Conservation (phyloP, 1,284 basidiomycete species). For the Fomitopsis schrenkii region DNA sequence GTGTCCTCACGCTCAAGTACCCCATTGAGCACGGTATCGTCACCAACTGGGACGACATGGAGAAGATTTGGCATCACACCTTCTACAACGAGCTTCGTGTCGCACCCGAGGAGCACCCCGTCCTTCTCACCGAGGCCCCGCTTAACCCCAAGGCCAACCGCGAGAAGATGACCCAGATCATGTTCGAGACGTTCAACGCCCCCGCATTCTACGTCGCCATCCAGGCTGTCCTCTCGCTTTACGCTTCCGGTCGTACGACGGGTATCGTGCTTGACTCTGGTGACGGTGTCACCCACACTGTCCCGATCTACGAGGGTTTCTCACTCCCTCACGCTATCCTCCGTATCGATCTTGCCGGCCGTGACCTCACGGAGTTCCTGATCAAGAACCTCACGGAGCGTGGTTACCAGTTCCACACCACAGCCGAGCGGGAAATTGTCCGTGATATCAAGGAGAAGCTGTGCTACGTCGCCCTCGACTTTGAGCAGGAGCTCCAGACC, state of each 20-base stretch:
- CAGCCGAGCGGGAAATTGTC: slow-evolving; percentile 94
- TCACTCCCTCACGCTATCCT: slow-evolving; percentile 92
- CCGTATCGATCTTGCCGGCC: slow-evolving; percentile 92
- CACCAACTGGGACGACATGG: slow-evolving; percentile 97
- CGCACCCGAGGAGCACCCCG: slow-evolving; percentile 89
- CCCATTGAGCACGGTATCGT: slow-evolving; percentile 85
- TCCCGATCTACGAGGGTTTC: slow-evolving; percentile 96
- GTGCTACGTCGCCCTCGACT: slow-evolving; percentile 96
- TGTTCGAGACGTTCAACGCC: slow-evolving; percentile 96
- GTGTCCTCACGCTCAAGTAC: slow-evolving; percentile 91
- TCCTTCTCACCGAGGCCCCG: slow-evolving; percentile 89
- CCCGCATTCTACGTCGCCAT: slow-evolving; percentile 94
- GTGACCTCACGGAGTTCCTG: slow-evolving; percentile 91
- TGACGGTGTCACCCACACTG: slow-evolving; percentile 92
- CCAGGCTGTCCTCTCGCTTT: slow-evolving; percentile 90
- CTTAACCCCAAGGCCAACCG: slow-evolving; percentile 94
- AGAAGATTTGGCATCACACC: slow-evolving; percentile 93
- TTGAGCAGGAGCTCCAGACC: slow-evolving; percentile 94
- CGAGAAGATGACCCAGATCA: slow-evolving; percentile 97
- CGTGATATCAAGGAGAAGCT: slow-evolving; percentile 99
- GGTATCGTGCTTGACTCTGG: slow-evolving; percentile 95
- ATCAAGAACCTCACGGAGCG: slow-evolving; percentile 94
- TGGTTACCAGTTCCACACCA: slow-evolving; percentile 93
- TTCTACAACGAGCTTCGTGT: slow-evolving; percentile 88
- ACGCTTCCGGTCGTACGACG: slow-evolving; percentile 89